Conservation (phyloP, 768 basidiomycete species). For the Naganishia onofrii region DNA sequence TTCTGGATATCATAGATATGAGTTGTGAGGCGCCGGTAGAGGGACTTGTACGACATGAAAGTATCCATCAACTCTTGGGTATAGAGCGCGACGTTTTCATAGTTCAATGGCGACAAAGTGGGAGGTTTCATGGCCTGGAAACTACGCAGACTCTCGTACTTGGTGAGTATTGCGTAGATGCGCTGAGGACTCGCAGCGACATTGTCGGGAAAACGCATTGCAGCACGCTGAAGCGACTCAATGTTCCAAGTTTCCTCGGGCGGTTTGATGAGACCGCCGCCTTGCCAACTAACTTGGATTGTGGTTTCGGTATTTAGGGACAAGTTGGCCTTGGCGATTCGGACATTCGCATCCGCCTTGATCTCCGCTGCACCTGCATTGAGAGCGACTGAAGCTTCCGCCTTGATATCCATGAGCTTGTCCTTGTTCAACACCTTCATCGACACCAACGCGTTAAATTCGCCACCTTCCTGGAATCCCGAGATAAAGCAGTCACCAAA, state of each 20-base stretch:
- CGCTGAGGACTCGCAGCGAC: background rate
- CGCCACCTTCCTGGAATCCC: slow-evolving; percentile 8
- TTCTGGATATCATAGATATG: background rate
- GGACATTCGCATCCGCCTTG: background rate
- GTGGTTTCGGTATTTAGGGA: background rate
- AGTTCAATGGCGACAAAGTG: background rate
- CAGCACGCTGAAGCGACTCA: background rate
- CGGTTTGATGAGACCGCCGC: background rate
- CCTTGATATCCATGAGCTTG: slow-evolving; percentile 2
- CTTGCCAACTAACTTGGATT: background rate
- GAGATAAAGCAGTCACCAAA: slow-evolving; percentile 9
- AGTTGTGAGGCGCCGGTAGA: background rate
- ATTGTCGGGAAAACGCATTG: background rate
- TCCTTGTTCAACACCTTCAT: slow-evolving; percentile 7
- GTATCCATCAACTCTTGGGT: slow-evolving; percentile 1
- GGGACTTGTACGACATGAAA: slow-evolving; percentile 8
- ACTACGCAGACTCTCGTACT: slow-evolving; percentile 8
- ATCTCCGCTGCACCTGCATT: background rate
- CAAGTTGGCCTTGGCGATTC: background rate
- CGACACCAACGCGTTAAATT: slow-evolving; percentile 4
- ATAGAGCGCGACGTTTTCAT: slow-evolving; percentile 7
- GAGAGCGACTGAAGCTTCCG: slow-evolving; percentile 5
- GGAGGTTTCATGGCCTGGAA: background rate
- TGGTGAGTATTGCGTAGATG: slow-evolving; percentile 1
- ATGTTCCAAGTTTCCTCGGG: background rate